Conservation (phyloP, 495 filamentous ascomycete genomes). For the Polyplosphaeria fusca region DNA sequence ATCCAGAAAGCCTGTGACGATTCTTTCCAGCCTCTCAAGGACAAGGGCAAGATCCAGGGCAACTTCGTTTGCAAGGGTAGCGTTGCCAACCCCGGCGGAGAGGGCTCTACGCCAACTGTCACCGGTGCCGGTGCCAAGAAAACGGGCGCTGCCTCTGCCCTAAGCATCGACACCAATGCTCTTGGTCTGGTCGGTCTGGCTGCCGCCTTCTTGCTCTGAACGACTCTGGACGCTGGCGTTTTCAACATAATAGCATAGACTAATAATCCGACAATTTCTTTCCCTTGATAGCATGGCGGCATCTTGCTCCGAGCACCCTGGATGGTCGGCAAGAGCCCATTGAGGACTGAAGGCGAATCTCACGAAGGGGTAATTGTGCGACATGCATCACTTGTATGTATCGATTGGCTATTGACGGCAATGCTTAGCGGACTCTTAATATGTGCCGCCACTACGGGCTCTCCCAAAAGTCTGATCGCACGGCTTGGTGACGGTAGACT, state of each 20-base stretch:
- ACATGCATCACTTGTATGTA: constrained; percentile 33
- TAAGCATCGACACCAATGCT: constrained; percentile 35
- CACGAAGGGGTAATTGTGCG: constrained; percentile 15
- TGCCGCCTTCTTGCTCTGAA: constrained; percentile 43
- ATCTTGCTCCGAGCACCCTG: constrained; percentile 18
- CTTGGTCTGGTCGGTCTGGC: constrained; percentile 39
- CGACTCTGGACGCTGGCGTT: constrained; percentile 32
- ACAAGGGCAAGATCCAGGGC: constrained; percentile 46
- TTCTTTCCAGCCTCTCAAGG: constrained; percentile 52
- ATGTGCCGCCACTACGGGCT: constrained; percentile 15
- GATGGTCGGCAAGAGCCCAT: constrained; percentile 2
- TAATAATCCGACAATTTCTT: constrained; percentile 34
- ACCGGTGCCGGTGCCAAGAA: constrained; percentile 27
- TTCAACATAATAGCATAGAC: constrained; percentile 35
- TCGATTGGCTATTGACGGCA: constrained; percentile 25
- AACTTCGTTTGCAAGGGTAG: constrained; percentile 44
- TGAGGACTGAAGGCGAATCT: constrained; percentile 17
- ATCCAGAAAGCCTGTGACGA: constrained; percentile 35
- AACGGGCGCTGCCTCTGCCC: constrained; percentile 34
- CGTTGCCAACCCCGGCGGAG: constrained; percentile 33
- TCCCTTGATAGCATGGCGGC: constrained; percentile 28
- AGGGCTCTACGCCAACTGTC: constrained; percentile 29
- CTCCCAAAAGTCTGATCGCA: constrained; percentile 17
- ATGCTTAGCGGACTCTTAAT: constrained; percentile 30
- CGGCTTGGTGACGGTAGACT: constrained; percentile 3